A percentile compares a stretch with the other conserved stretches of the same genome.
These are phyloP conservation scores for Chrysanthemum makinoi DNA, from an alignment of 129 eudicot species.

Conservation along the genomic window DNA sequence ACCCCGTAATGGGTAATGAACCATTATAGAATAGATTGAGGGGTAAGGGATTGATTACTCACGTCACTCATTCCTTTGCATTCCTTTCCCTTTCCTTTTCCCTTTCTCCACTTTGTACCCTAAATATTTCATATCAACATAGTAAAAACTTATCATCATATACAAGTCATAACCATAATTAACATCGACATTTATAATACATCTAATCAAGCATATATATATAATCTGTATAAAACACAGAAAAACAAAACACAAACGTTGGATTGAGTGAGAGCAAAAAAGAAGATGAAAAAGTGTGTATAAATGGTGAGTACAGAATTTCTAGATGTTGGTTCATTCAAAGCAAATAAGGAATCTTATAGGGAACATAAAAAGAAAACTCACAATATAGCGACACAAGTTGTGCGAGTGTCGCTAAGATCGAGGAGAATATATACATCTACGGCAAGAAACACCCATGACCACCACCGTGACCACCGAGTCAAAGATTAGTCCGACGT, in stretches of 20 bases:
- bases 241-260: not conserved
- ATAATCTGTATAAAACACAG: not conserved
- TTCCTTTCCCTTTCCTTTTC: no score
- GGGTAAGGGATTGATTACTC: no score
- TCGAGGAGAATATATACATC: not conserved
- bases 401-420: slow-evolving; percentile 1
- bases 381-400: slow-evolving; percentile 16
- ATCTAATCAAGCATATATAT: no score
- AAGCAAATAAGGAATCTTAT: slow-evolving; percentile 29
- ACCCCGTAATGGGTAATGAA: no score
- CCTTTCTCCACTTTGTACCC: no score
- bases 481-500: slow-evolving; percentile 21
- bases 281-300: not conserved
- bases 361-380: slow-evolving; percentile 25
- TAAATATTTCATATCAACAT: no score
- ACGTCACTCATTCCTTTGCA: no score
- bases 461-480: slow-evolving; percentile 22
- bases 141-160: no score
- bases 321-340: slow-evolving; percentile 24
- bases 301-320: slow-evolving; percentile 19
- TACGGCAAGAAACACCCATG: not conserved
- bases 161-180: no score
- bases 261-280: not conserved
- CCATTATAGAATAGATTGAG: no score
- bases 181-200: no score